A percentile compares a stretch with the other conserved stretches of the same genome.
phyloP scores from a whole-genome alignment of 2,329 filamentous ascomycete species.

The Clonostachys rhizophaga region DNA sequence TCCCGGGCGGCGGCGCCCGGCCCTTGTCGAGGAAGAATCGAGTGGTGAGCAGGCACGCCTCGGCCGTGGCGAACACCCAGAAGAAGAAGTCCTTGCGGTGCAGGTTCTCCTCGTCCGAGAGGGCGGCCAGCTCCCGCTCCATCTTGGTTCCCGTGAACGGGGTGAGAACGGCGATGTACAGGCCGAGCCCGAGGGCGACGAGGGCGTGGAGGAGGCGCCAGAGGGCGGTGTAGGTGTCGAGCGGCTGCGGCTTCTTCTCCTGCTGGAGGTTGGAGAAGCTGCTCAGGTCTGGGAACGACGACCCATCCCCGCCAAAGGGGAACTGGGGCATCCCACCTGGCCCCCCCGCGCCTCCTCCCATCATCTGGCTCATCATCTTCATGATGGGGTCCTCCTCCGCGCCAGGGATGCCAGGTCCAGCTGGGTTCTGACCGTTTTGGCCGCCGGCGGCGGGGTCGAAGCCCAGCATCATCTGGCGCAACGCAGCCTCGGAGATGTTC shows the following conservation, averaged over 20 bases:
- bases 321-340: conserved; percentile 13
- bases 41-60: conserved; percentile 67
- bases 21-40: conserved; percentile 67
- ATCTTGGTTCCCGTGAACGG: conserved; percentile 64
- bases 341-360: conserved; percentile 31
- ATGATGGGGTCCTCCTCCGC: conserved; percentile 34
- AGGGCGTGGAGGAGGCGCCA: conserved; percentile 74
- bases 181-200: conserved; percentile 63
- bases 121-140: conserved; percentile 45
- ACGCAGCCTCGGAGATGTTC: conserved; percentile 49
- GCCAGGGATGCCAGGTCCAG: conserved; percentile 9
- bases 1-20: conserved; percentile 49
- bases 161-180: conserved; percentile 65
- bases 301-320: conserved; percentile 27
- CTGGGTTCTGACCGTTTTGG: conserved; percentile 4
- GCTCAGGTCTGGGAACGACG: conserved; percentile 31
- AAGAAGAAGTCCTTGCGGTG: conserved; percentile 50
- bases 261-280: not conserved
- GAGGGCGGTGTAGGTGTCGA: conserved; percentile 38
- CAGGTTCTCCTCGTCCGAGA: conserved; percentile 20
- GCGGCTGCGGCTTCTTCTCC: not conserved
- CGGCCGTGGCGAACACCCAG: conserved; percentile 75
- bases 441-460: conserved; percentile 32
- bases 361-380: conserved; percentile 73
- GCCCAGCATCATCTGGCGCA: conserved; percentile 62